Evolutionary conservation across 2,329 filamentous ascomycete species (phyloP), one percentile per base, ranked within the genome.

Genomic region (Stagonosporopsis chrysanthemi): DNA sequence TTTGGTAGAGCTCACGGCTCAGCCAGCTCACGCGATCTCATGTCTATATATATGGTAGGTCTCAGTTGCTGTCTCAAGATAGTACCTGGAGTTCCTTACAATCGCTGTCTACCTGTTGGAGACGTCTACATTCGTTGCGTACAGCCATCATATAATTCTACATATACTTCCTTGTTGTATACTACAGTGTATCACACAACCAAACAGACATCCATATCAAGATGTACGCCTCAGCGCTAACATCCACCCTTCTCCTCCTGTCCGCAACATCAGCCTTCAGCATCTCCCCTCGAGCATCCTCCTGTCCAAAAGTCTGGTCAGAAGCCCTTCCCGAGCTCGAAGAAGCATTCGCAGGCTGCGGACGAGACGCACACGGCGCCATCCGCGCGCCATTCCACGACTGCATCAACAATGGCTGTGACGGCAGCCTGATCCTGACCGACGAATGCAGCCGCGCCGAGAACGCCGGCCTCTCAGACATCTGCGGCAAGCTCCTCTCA

Each of bases 401-500:
- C 45, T 71, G 68, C 56, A 62, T 70, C 62, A 69, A 65, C 58
- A 65, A 64, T 17, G 68, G 61, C 22, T 70, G 68, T 28, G 69
- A 73, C 19, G 70, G 69, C 19, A 66, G 62, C 33, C 57, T 72
- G 11, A 65, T 71, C 29, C 54, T 71, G 11, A 59, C 60, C 3
- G 61, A 62, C 17, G 70, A 72, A 49, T 74, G 68, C 51, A 57
- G 61, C 22, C 68, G 76, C 9, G n/a, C 62, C 0, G 73, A 77
- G 38, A 76, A 85, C 62, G 64, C 59, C 3, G 82, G 81, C 0
- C 72, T 86, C 2, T 59, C 71, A 43, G 69, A 69, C 2, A 80
- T 81, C 31, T 77, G 75, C n/a, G 58, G 61, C 3, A 73, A 75
- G 47, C 70, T 80, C 1, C 64, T 68, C 35, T 54, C 60, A 6